Evolutionary conservation across 257 asterid genomes (phyloP).

Genomic region (Echites panduratus): DNA sequence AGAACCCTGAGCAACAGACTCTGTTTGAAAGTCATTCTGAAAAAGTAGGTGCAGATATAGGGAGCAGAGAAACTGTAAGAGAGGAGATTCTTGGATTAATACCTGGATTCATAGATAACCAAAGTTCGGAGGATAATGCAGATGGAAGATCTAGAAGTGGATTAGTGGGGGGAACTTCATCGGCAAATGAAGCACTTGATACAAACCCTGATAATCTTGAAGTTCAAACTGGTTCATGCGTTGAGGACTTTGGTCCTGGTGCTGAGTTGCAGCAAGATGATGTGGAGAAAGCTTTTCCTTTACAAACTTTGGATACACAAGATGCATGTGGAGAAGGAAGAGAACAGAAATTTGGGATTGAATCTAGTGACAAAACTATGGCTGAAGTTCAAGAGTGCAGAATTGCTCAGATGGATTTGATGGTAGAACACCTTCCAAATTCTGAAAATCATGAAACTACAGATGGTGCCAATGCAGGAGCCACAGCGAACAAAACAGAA

Average conservation of each 20-base stretch:
- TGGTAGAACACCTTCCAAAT: slow-evolving; percentile 8
- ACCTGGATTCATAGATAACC: slow-evolving; percentile 11
- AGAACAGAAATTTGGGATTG: slow-evolving; percentile 1
- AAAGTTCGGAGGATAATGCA: slow-evolving; percentile 5
- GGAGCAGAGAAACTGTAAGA: slow-evolving; percentile 2
- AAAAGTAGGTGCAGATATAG: slow-evolving; percentile 8
- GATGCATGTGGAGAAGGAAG: neutral
- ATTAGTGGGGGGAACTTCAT: slow-evolving; percentile 5
- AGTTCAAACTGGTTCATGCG: neutral
- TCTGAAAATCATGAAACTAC: slow-evolving; percentile 16
- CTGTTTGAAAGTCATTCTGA: slow-evolving; percentile 3
- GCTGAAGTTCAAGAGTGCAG: slow-evolving; percentile 7
- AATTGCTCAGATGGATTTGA: slow-evolving; percentile 1
- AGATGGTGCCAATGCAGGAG: neutral
- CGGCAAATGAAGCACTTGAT: neutral
- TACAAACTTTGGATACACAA: slow-evolving; percentile 6
- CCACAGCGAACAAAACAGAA: neutral
- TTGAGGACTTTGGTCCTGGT: neutral
- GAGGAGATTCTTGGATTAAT: slow-evolving; percentile 14
- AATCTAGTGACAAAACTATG: slow-evolving; percentile 12
- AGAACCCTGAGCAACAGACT: slow-evolving; percentile 13
- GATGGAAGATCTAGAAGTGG: neutral
- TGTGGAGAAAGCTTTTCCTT: slow-evolving; percentile 16
- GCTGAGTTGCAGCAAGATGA: neutral
- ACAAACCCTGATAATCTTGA: neutral